Evolutionary conservation across 371 early-diverging fungal genomes (phyloP), one percentile per base, ranked within the genome.

Genomic region (Parasitella parasitica): DNA sequence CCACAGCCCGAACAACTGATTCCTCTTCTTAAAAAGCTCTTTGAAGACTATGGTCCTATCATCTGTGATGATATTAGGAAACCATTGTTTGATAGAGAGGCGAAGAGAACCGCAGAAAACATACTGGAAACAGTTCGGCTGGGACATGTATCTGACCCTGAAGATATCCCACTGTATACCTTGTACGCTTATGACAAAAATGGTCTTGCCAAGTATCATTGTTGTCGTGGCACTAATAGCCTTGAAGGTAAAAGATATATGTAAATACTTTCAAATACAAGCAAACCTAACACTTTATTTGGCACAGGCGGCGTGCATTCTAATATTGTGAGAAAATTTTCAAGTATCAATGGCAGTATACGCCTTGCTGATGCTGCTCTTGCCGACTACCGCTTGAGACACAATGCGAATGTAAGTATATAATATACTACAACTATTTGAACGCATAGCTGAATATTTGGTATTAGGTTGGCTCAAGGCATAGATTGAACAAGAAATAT

Each of bases 311-410:
- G 38, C 15, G 55, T 55, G 11, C 55, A 55, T 27, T 35, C n/a
- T 4, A 55, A 55, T 38, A 6, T 55, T 3, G 36, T 58, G 1
- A 2, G 59, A 2, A 58, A 58, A 30, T 49, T 49, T 35, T 30
- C 27, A 1, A 43, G 46, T 22, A 43, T 58, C 24, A n/a, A 28
- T 36, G 59, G 46, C 24, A 43, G 59, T 13, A 28, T 28, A 6
- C 8, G 26, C 6, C 37, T 58, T 20, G 49, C 59, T 13, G 24
- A 48, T 28, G 32, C 24, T 2, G 20, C 20, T 12, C 27, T 58
- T 16, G n/a, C 50, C 1, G 59, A 58, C 2, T 58, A 58, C 22
- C 34, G 59, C 5, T 27, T 58, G 15, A 22, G 59, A 36, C 59
- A 58, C 16, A 58, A 58, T 32, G 32, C 32, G 11, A 32, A 32